Percentiles rank a stretch among this genome's conserved stretches.
Conservation (phyloP, 208 protist genomes). For the Vickermania ingenoplastis region DNA sequence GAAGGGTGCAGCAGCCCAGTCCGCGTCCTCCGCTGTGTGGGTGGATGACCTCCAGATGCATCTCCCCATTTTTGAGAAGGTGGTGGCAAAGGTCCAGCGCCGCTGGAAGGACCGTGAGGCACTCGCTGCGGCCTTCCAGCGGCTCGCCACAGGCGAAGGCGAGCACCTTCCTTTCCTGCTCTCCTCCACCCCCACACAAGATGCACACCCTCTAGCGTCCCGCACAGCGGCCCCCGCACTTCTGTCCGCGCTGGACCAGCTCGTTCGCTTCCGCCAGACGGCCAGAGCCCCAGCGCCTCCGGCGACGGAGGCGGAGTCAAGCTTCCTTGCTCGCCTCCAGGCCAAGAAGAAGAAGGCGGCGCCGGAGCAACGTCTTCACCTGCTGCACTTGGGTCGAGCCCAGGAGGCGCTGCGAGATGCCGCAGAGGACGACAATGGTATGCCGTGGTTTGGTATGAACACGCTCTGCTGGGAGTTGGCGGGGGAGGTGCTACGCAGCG, state of each 20-base stretch:
- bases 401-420: no score
- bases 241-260: not conserved
- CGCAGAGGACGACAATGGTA: no score
- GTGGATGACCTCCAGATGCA: conserved; percentile 31
- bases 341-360: not conserved
- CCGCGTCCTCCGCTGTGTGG: conserved; percentile 33
- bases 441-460: conserved; percentile 9
- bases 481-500: conserved; percentile 13
- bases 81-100: conserved; percentile 22
- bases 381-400: no score
- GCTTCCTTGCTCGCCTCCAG: not conserved
- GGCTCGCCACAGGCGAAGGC: not conserved
- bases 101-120: conserved; percentile 17
- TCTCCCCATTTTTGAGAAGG: conserved; percentile 30
- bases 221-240: no score
- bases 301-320: not conserved
- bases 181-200: no score
- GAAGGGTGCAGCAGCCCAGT: not conserved
- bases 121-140: conserved; percentile 1
- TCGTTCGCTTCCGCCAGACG: not conserved
- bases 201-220: no score
- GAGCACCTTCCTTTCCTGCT: no score
- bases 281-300: no score
- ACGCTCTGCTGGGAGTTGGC: conserved; percentile 35
- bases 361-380: not conserved